Conservation (phyloP, 352 stramenopile species). For the Globisporangium irregulare region DNA sequence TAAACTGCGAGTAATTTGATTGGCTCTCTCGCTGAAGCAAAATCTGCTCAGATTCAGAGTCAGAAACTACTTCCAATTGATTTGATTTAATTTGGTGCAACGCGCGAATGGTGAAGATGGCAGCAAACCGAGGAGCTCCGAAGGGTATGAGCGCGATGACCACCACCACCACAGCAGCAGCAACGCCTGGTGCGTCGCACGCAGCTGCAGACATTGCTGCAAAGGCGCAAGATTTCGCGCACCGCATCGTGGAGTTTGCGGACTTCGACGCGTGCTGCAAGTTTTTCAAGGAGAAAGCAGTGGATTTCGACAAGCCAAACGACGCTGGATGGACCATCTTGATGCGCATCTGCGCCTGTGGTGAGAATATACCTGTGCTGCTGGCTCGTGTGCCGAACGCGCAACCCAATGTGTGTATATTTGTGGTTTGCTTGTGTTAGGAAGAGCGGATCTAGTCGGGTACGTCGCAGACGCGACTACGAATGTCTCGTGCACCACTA, state of each 20-base stretch:
- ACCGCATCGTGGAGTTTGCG: conserved; percentile 76
- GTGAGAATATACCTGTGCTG: conserved; percentile 24
- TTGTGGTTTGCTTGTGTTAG: conserved; percentile 26
- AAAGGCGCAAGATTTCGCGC: conserved; percentile 65
- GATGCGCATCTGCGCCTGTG: conserved; percentile 74
- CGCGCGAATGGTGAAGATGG: background rate
- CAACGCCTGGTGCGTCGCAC: background rate
- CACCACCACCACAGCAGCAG: background rate
- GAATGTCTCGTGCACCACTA: conserved; percentile 53
- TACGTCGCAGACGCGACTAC: conserved; percentile 51
- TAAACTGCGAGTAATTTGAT: background rate
- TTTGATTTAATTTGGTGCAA: background rate
- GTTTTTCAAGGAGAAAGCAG: conserved; percentile 54
- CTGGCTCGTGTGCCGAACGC: no score
- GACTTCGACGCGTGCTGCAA: conserved; percentile 48
- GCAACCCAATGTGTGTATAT: background rate
- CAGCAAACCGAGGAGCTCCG: background rate
- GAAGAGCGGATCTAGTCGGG: conserved; percentile 58
- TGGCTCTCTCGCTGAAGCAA: no score
- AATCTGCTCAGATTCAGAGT: no score
- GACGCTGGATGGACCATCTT: conserved; percentile 71
- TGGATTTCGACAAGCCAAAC: conserved; percentile 64
- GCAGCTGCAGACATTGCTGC: background rate
- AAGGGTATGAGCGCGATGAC: background rate
- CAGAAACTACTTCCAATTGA: background rate